A percentile compares a stretch with the other conserved stretches of the same genome.
phyloP scores from a whole-genome alignment of 1,139 yeast species.

The Eremothecium sinecaudum region DNA sequence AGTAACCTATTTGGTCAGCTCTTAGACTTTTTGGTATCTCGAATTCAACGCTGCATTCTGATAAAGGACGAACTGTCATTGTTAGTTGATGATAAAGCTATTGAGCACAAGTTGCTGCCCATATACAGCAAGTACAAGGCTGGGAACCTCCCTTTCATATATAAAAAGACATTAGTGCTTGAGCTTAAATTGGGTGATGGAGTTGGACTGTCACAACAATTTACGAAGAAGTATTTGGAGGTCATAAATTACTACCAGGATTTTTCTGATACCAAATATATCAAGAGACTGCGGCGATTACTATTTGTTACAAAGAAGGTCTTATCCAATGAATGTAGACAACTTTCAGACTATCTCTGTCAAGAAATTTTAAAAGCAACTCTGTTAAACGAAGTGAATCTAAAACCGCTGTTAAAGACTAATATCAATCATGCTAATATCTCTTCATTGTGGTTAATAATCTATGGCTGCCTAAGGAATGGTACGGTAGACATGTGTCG shows the following conservation, averaged over 20 bases:
- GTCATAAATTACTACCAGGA: not conserved
- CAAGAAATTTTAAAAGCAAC: not conserved
- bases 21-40: not conserved
- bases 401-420: not conserved
- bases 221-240: not conserved
- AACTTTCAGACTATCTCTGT: not conserved
- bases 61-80: not conserved
- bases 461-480: not conserved
- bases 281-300: not conserved
- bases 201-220: not conserved
- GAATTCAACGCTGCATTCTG: not conserved
- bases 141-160: slow-evolving; percentile 1
- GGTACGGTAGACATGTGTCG: not conserved
- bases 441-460: not conserved
- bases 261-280: not conserved
- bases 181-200: slow-evolving; percentile 1
- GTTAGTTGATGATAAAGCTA: not conserved
- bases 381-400: not conserved
- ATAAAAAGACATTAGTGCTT: not conserved
- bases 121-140: not conserved
- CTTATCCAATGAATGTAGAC: not conserved
- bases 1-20: not conserved
- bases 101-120: not conserved
- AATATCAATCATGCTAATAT: not conserved
- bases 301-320: not conserved